phyloP scores from a whole-genome alignment of 345 rosid genomes.

The Citrus trifoliata region DNA sequence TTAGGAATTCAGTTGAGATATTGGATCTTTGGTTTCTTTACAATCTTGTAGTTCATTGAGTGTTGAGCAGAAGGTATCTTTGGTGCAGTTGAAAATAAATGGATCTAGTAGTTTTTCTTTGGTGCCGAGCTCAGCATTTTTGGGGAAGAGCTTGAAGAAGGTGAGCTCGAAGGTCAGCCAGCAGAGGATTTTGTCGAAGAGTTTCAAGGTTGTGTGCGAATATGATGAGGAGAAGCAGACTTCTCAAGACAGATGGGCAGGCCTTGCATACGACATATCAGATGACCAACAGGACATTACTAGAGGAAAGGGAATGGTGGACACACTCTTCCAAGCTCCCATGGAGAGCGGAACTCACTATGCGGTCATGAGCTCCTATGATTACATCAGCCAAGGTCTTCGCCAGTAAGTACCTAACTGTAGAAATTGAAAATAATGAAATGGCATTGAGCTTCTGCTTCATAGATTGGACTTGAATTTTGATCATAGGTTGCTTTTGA shows the following conservation, averaged over 20 bases:
- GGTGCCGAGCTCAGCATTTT: constrained; percentile 22
- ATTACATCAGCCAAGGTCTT: constrained; percentile 46
- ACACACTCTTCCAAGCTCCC: constrained; percentile 55
- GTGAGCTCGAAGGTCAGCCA: constrained; percentile 7
- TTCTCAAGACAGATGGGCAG: constrained; percentile 41
- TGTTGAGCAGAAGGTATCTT: constrained; percentile 3
- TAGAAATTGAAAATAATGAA: background rate
- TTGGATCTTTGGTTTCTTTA: constrained; percentile 5
- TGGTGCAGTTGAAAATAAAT: constrained; percentile 33
- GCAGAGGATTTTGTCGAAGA: constrained; percentile 6
- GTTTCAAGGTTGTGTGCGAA: constrained; percentile 25
- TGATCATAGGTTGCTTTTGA: background rate
- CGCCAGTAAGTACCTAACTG: constrained; percentile 32
- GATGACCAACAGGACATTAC: constrained; percentile 55
- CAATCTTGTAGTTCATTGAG: background rate
- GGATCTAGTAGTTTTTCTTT: constrained; percentile 10
- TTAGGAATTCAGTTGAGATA: constrained; percentile 1
- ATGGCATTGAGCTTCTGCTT: background rate
- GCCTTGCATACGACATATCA: constrained; percentile 36
- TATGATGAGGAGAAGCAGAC: constrained; percentile 44
- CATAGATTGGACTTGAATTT: background rate
- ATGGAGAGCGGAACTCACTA: constrained; percentile 45
- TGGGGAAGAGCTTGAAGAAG: constrained; percentile 30
- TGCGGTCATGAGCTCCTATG: constrained; percentile 46
- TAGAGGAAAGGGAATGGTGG: constrained; percentile 57